phyloP scores from a whole-genome alignment of 345 rosid species.

The Raphanus sativus region DNA sequence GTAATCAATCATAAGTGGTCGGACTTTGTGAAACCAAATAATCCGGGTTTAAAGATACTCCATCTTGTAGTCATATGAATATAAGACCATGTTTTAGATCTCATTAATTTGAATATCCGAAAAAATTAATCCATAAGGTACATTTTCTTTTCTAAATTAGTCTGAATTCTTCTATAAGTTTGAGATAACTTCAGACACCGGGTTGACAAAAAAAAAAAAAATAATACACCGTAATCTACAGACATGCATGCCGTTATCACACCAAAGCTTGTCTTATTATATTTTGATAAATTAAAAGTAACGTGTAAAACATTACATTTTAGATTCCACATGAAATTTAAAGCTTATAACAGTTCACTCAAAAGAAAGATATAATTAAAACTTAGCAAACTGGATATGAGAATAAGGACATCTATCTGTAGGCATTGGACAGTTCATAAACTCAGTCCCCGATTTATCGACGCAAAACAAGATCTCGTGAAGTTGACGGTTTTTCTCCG shows the following conservation, averaged over 20 bases:
- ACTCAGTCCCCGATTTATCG: slow-evolving; percentile 59
- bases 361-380: slow-evolving; percentile 31
- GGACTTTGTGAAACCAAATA: too few species aligned
- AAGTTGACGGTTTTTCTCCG: slow-evolving; percentile 50
- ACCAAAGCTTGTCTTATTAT: not conserved
- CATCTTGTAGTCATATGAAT: too few species aligned
- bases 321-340: not conserved
- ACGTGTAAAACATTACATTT: not conserved
- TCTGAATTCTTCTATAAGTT: too few species aligned
- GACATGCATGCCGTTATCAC: not conserved
- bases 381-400: slow-evolving; percentile 58
- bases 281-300: not conserved
- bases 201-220: too few species aligned
- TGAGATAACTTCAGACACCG: too few species aligned
- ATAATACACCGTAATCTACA: not conserved
- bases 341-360: not conserved
- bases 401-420: slow-evolving; percentile 46
- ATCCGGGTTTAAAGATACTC: too few species aligned
- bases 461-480: slow-evolving; percentile 63
- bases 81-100: too few species aligned
- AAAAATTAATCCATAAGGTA: too few species aligned
- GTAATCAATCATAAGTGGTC: too few species aligned
- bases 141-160: too few species aligned
- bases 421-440: slow-evolving; percentile 66
- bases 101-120: too few species aligned